These are phyloP conservation scores for Stereocaulon alpinum DNA, from an alignment of 495 filamentous ascomycete genomes.

Conservation along the genomic window DNA sequence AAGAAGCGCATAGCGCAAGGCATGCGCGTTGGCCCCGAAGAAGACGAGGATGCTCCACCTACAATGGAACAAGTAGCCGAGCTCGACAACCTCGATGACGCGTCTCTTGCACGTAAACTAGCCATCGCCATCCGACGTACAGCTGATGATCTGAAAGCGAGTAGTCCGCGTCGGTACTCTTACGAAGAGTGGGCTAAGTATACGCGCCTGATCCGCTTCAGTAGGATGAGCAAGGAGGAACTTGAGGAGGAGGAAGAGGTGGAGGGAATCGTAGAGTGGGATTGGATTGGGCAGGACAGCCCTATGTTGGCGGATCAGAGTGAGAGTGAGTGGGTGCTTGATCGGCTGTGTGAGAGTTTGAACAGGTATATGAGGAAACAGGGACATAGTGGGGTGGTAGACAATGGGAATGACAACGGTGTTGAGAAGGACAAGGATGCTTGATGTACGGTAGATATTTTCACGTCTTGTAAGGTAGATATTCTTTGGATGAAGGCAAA, in stretches of 20 bases:
- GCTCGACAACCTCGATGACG: constrained; percentile 26
- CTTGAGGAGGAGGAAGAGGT: constrained; percentile 40
- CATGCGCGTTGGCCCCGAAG: constrained; percentile 31
- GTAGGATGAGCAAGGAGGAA: constrained; percentile 28
- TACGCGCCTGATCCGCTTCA: constrained; percentile 50
- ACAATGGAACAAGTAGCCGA: constrained; percentile 41
- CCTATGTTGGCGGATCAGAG: constrained; percentile 46
- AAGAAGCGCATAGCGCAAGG: constrained; percentile 40
- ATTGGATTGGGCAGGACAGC: constrained; percentile 56
- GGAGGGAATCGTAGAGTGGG: constrained; percentile 50
- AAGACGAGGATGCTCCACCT: constrained; percentile 22
- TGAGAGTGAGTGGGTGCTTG: constrained; percentile 52
- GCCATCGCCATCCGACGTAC: constrained; percentile 43
- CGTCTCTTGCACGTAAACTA: constrained; percentile 40
- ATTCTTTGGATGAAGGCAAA: too few species aligned
- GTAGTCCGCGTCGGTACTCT: constrained; percentile 37
- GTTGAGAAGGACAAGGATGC: too few species aligned
- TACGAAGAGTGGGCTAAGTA: constrained; percentile 60
- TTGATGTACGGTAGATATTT: too few species aligned
- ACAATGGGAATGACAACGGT: too few species aligned
- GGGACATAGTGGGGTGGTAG: not conserved
- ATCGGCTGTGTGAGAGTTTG: constrained; percentile 50
- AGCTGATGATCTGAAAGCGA: constrained; percentile 35
- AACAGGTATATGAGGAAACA: constrained; percentile 39
- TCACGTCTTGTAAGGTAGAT: too few species aligned